Evolutionary conservation across 106 monocot species (phyloP).

Genomic region (Platanthera guangdongensis): DNA sequence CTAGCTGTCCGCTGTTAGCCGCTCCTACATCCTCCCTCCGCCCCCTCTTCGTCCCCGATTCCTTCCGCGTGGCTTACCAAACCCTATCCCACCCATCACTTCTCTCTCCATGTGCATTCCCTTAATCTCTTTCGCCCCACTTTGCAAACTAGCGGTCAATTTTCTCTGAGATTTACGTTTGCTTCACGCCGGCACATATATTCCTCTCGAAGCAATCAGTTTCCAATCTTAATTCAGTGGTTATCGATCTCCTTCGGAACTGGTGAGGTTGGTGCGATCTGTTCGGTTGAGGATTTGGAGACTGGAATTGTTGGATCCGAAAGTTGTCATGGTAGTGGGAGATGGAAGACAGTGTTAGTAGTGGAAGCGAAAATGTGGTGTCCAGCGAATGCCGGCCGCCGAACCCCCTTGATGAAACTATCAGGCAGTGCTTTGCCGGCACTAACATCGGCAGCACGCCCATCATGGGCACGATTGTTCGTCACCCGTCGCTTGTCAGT

Average conservation of each 20-base stretch:
- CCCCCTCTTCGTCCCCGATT: neutral
- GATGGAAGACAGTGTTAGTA: slow-evolving; percentile 28
- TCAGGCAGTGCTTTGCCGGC: slow-evolving; percentile 6
- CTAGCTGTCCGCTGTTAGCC: neutral
- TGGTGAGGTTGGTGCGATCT: neutral
- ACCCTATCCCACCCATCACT: slow-evolving; percentile 3
- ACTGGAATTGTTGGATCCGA: neutral
- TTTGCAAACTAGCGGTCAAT: neutral
- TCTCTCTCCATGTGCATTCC: neutral
- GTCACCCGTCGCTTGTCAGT: slow-evolving; percentile 17
- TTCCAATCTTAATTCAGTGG: neutral
- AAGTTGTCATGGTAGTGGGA: slow-evolving; percentile 10
- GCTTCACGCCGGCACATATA: neutral
- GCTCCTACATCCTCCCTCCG: neutral
- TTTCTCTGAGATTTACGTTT: neutral
- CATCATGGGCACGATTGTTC: slow-evolving; percentile 14
- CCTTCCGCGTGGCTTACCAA: neutral
- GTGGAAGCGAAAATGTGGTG: slow-evolving; percentile 17
- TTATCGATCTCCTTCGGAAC: neutral
- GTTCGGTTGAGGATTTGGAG: neutral
- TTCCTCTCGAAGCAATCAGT: neutral
- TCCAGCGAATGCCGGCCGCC: slow-evolving; percentile 36
- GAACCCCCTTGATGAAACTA: slow-evolving; percentile 30
- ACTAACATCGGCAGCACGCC: slow-evolving; percentile 8
- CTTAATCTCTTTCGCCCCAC: neutral